Evolutionary conservation across 2,329 filamentous ascomycete genomes (phyloP), one percentile per base, ranked within the genome.

Genomic region (Leptographium lundbergii): DNA sequence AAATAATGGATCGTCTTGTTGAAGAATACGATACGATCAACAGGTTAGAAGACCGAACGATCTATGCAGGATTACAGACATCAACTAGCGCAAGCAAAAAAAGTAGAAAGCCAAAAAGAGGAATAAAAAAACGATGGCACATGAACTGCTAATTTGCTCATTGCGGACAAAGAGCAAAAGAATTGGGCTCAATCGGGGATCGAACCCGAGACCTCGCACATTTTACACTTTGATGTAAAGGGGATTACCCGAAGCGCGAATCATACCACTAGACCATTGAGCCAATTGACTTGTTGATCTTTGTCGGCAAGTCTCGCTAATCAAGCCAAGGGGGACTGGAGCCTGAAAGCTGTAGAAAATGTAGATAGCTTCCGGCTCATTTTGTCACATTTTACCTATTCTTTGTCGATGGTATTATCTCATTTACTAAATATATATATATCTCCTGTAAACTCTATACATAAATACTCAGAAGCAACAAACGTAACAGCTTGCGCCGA

Each of bases 161-260:
- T 17, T 10, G 2, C 6, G 9, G 14, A 27, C n/a, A 51, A 61
- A 57, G 52, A 32, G 10, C 9, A 42, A 48, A 54, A 59, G 50
- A 42, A 56, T 32, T 52, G 62, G 62, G 62, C 62, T 63, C 62
- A 63, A 57, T 63, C 62, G 62, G 62, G 62, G 61, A 63, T 62
- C 59, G 62, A 62, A 63, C 62, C 62, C 62, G 62, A 63, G 61
- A 63, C 62, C 62, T 63, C 62, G 62, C 62, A 63, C 62, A 63
- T 10, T 60, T 61, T 62, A 60, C 59, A 61, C 56, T 58, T 50
- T 34, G n/a, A 59, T 53, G 55, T 61, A 61, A 62, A 61, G 61
- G 62, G 62, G 24, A 54, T 57, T 58, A 60, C 62, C 62, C 62
- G 62, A 63, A 63, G 62, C 62, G 57, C 62, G 62, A 63, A 63